phyloP scores from a whole-genome alignment of 139 green algal species.

The Picochlorum costavermella region DNA sequence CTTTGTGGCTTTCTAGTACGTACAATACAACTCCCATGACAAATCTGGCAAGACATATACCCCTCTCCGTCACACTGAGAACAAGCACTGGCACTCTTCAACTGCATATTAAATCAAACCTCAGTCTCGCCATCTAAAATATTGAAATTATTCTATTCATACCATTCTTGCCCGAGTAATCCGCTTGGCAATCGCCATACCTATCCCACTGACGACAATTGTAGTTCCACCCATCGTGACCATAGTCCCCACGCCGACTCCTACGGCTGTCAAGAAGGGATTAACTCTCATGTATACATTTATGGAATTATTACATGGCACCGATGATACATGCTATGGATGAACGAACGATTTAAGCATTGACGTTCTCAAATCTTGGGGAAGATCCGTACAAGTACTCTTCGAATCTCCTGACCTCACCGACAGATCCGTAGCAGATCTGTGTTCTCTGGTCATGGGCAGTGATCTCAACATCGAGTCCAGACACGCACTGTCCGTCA shows the following conservation, averaged over 20 bases:
- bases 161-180: not conserved
- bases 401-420: slow-evolving; percentile 80
- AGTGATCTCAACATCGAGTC: slow-evolving; percentile 70
- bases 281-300: slow-evolving; percentile 1
- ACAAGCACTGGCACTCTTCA: slow-evolving; percentile 14
- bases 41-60: slow-evolving; percentile 19
- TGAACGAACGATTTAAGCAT: not conserved
- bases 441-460: slow-evolving; percentile 78
- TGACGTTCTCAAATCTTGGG: slow-evolving; percentile 40
- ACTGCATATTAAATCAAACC: slow-evolving; percentile 5
- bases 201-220: slow-evolving; percentile 4
- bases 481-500: slow-evolving; percentile 67
- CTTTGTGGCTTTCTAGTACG: slow-evolving; percentile 8
- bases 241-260: slow-evolving; percentile 14
- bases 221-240: slow-evolving; percentile 14
- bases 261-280: slow-evolving; percentile 17
- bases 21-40: slow-evolving; percentile 18
- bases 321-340: slow-evolving; percentile 1
- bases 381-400: slow-evolving; percentile 77
- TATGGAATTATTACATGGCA: slow-evolving; percentile 10
- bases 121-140: not conserved
- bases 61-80: slow-evolving; percentile 13
- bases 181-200: slow-evolving; percentile 10
- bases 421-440: slow-evolving; percentile 81
- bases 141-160: not conserved